phyloP scores from a whole-genome alignment of 352 stramenopile species.

The Phytophthora ramorum region DNA sequence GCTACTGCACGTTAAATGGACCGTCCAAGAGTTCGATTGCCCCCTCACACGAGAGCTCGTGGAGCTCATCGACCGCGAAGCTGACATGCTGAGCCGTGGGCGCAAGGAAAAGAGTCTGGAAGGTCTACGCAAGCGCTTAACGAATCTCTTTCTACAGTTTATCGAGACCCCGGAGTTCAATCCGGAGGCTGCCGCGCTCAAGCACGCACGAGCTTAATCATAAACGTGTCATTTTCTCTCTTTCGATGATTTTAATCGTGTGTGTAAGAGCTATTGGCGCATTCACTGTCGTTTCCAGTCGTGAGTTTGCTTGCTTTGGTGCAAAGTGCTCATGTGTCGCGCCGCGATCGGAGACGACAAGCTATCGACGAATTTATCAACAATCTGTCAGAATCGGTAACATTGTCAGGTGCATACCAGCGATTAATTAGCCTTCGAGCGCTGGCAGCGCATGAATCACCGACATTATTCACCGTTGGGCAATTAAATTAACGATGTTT shows the following conservation, averaged over 20 bases:
- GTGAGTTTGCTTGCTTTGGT: too few relatives aligned
- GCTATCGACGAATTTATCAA: too few relatives aligned
- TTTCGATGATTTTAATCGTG: not conserved
- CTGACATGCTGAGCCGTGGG: conserved; percentile 92
- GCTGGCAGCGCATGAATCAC: too few relatives aligned
- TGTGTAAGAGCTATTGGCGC: too few relatives aligned
- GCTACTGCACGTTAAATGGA: conserved; percentile 94
- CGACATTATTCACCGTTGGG: too few relatives aligned
- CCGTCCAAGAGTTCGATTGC: conserved; percentile 93
- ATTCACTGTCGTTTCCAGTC: too few relatives aligned
- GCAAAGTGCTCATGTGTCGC: too few relatives aligned
- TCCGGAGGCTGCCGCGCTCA: conserved; percentile 80
- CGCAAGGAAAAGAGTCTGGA: conserved; percentile 81
- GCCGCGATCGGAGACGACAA: too few relatives aligned
- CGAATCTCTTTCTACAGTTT: conserved; percentile 93
- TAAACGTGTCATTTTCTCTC: not conserved
- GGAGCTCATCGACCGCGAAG: conserved; percentile 93
- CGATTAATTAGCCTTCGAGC: too few relatives aligned
- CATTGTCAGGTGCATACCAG: too few relatives aligned
- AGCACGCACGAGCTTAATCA: conserved; percentile 33
- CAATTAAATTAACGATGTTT: too few relatives aligned
- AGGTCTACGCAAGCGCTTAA: conserved; percentile 86
- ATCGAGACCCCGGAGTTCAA: conserved; percentile 95
- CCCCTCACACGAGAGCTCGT: conserved; percentile 89
- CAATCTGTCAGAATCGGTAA: too few relatives aligned